Evolutionary conservation across 768 basidiomycete species (phyloP).

Genomic region (Calocera viscosa): DNA sequence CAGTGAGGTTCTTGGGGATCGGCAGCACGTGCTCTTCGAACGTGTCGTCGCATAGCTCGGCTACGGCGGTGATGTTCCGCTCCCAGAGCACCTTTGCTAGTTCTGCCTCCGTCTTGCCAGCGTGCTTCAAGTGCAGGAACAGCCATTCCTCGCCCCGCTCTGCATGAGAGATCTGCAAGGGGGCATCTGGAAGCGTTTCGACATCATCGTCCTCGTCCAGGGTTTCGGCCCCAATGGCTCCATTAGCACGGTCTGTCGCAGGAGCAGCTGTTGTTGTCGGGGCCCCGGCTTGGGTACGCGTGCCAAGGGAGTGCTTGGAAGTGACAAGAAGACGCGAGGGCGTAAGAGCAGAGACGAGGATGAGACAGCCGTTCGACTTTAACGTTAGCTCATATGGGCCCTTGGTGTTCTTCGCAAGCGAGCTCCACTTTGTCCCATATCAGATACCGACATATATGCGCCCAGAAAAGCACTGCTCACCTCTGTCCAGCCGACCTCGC

Average conservation of each 20-base stretch:
- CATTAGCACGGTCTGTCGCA: too few relatives aligned
- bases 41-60: constrained; percentile 95
- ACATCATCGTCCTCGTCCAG: neutral
- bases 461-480: constrained; percentile 37
- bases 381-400: constrained; percentile 75
- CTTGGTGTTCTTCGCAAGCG: constrained; percentile 53
- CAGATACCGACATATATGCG: constrained; percentile 1
- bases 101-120: constrained; percentile 55
- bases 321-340: constrained; percentile 65
- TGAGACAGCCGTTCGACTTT: constrained; percentile 95
- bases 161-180: constrained; percentile 46
- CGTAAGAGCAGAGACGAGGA: constrained; percentile 80
- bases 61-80: constrained; percentile 75
- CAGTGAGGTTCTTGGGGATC: constrained; percentile 69
- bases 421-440: constrained; percentile 50
- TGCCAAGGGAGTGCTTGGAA: constrained; percentile 83
- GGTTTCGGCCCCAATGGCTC: constrained; percentile 27
- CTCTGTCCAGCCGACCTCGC: constrained; percentile 88
- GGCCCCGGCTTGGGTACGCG: neutral
- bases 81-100: constrained; percentile 67
- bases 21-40: constrained; percentile 95
- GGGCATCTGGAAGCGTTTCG: neutral
- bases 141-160: constrained; percentile 79
- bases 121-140: constrained; percentile 45
- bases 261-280: constrained; percentile 24